phyloP scores from a whole-genome alignment of 768 basidiomycete species.

The Polyporus arcularius region DNA sequence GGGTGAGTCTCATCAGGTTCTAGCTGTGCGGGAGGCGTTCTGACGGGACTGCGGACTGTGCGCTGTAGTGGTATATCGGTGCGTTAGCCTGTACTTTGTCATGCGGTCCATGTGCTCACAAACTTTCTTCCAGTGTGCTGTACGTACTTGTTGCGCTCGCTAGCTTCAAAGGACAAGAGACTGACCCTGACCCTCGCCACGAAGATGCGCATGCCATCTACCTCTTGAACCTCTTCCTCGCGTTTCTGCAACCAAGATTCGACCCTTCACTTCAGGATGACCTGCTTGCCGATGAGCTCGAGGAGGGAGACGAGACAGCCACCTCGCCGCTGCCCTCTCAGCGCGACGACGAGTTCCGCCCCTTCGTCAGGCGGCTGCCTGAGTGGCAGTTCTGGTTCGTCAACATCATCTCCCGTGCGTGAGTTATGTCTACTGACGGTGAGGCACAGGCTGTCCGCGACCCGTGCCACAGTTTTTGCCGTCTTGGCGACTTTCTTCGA shows the following conservation, averaged over 20 bases:
- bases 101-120: not conserved
- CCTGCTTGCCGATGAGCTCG: conserved; percentile 90
- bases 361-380: conserved; percentile 92
- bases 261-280: conserved; percentile 96
- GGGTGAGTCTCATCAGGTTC: conserved; percentile 55
- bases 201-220: conserved; percentile 92
- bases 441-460: conserved; percentile 79
- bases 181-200: conserved; percentile 1
- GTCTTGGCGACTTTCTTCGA: conserved; percentile 80
- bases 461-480: conserved; percentile 83
- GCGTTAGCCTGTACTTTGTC: conserved; percentile 35
- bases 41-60: not conserved
- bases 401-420: not conserved
- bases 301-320: conserved; percentile 75
- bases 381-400: conserved; percentile 95
- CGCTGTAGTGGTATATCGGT: conserved; percentile 88
- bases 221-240: conserved; percentile 92
- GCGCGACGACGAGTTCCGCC: conserved; percentile 94
- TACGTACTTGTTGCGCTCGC: not conserved
- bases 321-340: conserved; percentile 61
- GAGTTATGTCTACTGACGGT: not conserved
- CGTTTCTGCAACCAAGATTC: conserved; percentile 97
- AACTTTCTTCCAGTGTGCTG: not conserved
- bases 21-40: not conserved
- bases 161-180: not conserved